Evolutionary conservation across 2,329 filamentous ascomycete genomes (phyloP), one percentile per base, ranked within the genome.

Genomic region (Zasmidium cellare): DNA sequence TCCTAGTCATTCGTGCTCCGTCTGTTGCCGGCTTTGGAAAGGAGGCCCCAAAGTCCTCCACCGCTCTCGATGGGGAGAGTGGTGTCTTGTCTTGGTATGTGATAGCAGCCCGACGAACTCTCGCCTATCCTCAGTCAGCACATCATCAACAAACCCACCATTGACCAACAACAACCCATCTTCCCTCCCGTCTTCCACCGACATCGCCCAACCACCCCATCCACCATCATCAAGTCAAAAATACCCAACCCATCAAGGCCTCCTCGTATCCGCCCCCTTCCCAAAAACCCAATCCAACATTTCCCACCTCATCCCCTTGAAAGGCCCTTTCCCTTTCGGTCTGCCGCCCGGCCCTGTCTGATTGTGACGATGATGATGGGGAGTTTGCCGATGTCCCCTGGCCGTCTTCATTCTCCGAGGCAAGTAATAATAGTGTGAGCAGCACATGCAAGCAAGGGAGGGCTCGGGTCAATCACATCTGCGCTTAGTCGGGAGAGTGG

Each of bases 271-370:
- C 25, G 6, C 5, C 25, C 25, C 5, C 25, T 6, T 11, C 25
- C 25, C 25, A 18, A 23, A 25, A 52, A 52, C 31, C 45, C 50
- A 52, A 52, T 52, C 50, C 50, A 24, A 52, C 35, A 28, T 52
- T n/a, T 51, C 24, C 49, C 19, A 49, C 46, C 46, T 35, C 48
- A 20, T 20, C 18, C 48, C 25, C 19, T 35, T 24, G 47, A 23
- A 22, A 23, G 16, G 46, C 23, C 47, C 23, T 3, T 5, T 41
- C 35, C n/a, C 35, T 14, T 41, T 41, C 35, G 35, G 5, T 14
- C 25, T 28, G 25, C 25, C n/a, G 12, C 16, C 35, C 35, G 35
- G n/a, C 35, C 35, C 35, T n/a, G 35, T 41, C 35, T 41, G 35
- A 14, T 41, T 41, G 35, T 41, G 35, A 41, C 11, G 35, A 41